A percentile compares a stretch with the other conserved stretches of the same genome.
Conservation (phyloP, 345 rosid species). For the Corchorus olitorius region DNA sequence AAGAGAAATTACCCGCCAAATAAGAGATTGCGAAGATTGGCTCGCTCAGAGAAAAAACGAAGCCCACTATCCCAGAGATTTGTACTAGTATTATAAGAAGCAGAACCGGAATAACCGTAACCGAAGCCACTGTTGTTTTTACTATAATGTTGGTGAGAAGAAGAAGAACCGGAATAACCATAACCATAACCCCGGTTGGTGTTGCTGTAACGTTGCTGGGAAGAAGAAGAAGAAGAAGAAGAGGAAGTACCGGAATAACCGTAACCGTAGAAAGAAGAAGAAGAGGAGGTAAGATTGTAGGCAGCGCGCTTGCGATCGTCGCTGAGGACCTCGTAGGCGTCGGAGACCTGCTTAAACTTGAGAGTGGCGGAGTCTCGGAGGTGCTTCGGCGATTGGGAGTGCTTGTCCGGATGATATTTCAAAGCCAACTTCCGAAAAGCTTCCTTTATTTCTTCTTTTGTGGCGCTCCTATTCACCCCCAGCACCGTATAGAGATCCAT, state of each 20-base stretch:
- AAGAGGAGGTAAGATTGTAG: constrained; percentile 44
- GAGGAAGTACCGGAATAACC: background rate
- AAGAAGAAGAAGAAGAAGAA: background rate
- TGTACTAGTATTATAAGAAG: constrained; percentile 4
- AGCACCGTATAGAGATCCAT: constrained; percentile 81
- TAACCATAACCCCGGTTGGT: constrained; percentile 27
- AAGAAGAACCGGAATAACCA: constrained; percentile 34
- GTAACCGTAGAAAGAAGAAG: constrained; percentile 28
- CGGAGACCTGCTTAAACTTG: constrained; percentile 77
- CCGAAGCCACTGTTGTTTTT: constrained; percentile 24
- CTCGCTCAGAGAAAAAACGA: constrained; percentile 68
- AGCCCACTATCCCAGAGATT: constrained; percentile 37
- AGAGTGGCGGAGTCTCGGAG: constrained; percentile 55
- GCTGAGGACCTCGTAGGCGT: constrained; percentile 73
- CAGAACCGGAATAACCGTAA: constrained; percentile 36
- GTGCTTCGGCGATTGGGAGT: constrained; percentile 60
- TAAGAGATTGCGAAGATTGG: constrained; percentile 63
- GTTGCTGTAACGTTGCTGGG: constrained; percentile 4
- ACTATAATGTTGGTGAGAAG: constrained; percentile 16
- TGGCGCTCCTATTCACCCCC: constrained; percentile 63
- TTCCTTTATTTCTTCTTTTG: constrained; percentile 74
- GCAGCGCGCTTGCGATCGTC: constrained; percentile 72
- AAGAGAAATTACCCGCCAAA: constrained; percentile 58
- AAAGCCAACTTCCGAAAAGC: constrained; percentile 77
- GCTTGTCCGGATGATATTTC: constrained; percentile 82